A percentile compares a stretch with the other conserved stretches of the same genome.
These are phyloP conservation scores for Mucor mucedo DNA, from an alignment of 371 early-diverging fungal genomes.

Conservation along the genomic window DNA sequence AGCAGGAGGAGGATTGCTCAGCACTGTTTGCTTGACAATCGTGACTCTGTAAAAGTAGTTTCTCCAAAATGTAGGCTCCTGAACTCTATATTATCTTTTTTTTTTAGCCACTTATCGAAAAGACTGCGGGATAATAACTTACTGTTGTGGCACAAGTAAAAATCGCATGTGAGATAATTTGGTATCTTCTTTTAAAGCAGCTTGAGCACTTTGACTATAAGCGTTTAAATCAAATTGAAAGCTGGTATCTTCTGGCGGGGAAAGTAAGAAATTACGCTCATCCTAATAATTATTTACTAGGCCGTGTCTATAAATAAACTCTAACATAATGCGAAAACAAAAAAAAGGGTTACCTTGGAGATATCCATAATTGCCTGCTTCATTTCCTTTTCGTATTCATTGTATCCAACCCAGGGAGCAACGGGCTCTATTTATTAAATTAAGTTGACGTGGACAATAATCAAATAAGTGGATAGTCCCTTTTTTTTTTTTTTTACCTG, in stretches of 20 bases:
- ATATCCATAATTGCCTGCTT: slow-evolving; percentile 61
- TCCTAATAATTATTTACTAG: slow-evolving; percentile 42
- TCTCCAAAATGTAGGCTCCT: slow-evolving; percentile 70
- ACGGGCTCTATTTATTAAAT: slow-evolving; percentile 51
- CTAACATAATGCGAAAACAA: neutral
- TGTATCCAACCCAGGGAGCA: slow-evolving; percentile 65
- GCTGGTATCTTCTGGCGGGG: slow-evolving; percentile 68
- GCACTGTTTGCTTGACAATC: slow-evolving; percentile 58
- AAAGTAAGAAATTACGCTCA: slow-evolving; percentile 67
- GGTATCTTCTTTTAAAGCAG: slow-evolving; percentile 63
- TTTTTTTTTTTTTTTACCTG: slow-evolving; percentile 12
- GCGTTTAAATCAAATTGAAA: slow-evolving; percentile 71
- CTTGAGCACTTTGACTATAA: slow-evolving; percentile 63
- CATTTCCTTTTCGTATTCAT: slow-evolving; percentile 59
- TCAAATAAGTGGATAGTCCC: neutral
- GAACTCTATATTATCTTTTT: slow-evolving; percentile 44
- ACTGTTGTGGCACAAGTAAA: slow-evolving; percentile 69
- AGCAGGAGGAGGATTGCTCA: slow-evolving; percentile 21
- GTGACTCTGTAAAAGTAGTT: slow-evolving; percentile 82
- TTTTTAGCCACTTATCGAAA: neutral
- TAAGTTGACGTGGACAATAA: neutral
- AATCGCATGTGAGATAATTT: slow-evolving; percentile 67
- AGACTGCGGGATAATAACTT: slow-evolving; percentile 18
- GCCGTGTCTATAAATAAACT: slow-evolving; percentile 1
- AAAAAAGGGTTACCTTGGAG: slow-evolving; percentile 50